phyloP scores from a whole-genome alignment of 139 green algal species.

The Tetradesmus obliquus region DNA sequence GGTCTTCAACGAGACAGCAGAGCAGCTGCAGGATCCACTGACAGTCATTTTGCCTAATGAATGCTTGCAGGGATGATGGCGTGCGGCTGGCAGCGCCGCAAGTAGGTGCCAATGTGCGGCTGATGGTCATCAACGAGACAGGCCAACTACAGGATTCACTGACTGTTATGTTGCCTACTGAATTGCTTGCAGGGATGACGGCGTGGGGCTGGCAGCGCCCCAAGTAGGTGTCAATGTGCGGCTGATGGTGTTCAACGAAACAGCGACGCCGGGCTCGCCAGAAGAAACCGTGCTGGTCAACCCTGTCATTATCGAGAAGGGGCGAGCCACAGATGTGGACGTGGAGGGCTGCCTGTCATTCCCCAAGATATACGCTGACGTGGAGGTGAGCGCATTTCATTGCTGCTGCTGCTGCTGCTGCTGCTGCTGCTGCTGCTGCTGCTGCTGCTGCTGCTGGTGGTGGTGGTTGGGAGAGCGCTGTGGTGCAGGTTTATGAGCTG shows the following conservation, averaged over 20 bases:
- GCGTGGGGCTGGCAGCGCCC: constrained; percentile 96
- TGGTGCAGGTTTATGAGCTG: too few species aligned
- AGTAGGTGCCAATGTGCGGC: constrained; percentile 95
- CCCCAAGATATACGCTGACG: constrained; percentile 78
- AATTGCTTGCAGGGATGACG: constrained; percentile 85
- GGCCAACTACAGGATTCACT: constrained; percentile 35
- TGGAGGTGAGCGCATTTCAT: constrained; percentile 58
- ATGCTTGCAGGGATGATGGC: constrained; percentile 86
- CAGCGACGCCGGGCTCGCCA: constrained; percentile 56
- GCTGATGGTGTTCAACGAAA: constrained; percentile 98
- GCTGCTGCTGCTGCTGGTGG: not conserved
- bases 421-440: not conserved
- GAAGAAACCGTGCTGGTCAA: constrained; percentile 96
- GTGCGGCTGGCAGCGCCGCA: constrained; percentile 96
- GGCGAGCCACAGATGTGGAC: constrained; percentile 64
- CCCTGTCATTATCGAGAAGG: constrained; percentile 82
- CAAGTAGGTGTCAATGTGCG: constrained; percentile 97
- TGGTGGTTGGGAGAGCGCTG: not conserved
- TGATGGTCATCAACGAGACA: constrained; percentile 98
- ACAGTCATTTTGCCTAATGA: not conserved
- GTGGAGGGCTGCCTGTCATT: constrained; percentile 95
- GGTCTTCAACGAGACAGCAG: constrained; percentile 95
- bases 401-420: not conserved
- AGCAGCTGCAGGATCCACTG: not conserved
- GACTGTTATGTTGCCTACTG: too few species aligned